Conservation (phyloP, 1,284 basidiomycete species). For the Rhodotorula sp. region DNA sequence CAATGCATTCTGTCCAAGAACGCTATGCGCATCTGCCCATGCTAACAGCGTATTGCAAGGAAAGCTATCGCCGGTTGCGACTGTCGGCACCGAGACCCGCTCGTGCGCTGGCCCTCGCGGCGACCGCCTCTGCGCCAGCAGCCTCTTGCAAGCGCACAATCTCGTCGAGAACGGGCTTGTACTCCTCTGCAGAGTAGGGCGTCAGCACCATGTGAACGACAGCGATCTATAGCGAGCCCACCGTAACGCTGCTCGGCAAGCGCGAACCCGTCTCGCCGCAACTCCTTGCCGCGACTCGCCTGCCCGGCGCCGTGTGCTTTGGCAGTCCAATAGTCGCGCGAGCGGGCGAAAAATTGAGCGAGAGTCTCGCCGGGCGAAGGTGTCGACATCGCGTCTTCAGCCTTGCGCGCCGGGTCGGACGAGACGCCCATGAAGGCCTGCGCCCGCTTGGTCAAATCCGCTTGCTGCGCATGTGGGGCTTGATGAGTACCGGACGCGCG, state of each 20-base stretch:
- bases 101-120: constrained; percentile 60
- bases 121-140: constrained; percentile 82
- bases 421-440: constrained; percentile 71
- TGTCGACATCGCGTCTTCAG: constrained; percentile 75
- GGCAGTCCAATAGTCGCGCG: constrained; percentile 79
- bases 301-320: constrained; percentile 61
- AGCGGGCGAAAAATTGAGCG: constrained; percentile 79
- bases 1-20: background rate
- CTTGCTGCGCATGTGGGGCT: constrained; percentile 15
- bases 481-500: background rate
- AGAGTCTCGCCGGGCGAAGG: constrained; percentile 87
- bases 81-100: constrained; percentile 38
- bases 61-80: constrained; percentile 36
- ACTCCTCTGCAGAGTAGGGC: constrained; percentile 56
- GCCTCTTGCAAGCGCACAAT: constrained; percentile 81
- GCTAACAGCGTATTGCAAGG: background rate
- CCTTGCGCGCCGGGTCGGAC: constrained; percentile 55
- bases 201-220: background rate
- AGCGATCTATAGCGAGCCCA: constrained; percentile 48
- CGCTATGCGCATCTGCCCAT: background rate
- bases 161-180: constrained; percentile 75
- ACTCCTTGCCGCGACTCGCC: constrained; percentile 73
- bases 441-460: constrained; percentile 63
- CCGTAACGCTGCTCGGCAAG: constrained; percentile 68
- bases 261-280: constrained; percentile 76